Base-by-base conservation (phyloP, 2,329 filamentous ascomycete genomes). In the Biscogniauxia marginata region DNA sequence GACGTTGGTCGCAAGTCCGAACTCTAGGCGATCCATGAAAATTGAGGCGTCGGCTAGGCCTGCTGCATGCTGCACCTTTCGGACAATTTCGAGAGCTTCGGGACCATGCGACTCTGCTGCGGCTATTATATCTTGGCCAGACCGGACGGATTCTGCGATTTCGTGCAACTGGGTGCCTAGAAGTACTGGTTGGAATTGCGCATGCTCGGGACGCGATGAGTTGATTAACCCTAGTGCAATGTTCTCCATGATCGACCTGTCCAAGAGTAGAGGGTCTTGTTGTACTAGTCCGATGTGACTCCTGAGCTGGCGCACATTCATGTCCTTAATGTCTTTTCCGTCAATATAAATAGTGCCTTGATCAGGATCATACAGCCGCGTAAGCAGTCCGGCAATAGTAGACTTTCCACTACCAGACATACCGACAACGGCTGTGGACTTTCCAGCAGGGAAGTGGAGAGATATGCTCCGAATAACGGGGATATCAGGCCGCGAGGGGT, bases 361-460 rank as follows among this genome's bases (percentile, higher is more conserved):
- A 0, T 75, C 75, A 0, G 82, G 80, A 52, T 85, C 80, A 60
- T 88, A 86, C 25, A 87, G 76, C 39, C 85, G 75, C 39, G 82
- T 78, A 1, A 84, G 68, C 2, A 87, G 71, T 4, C 77, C 79
- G 1, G 82, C 79, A 63, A 84, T 69, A 0, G 78, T 80, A 13
- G 75, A 78, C 55, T 80, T 80, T 1, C 78, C 78, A 53, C 75
- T 77, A 3, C 79, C 79, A 3, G 77, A 80, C 4, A 77, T 68
- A 1, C 80, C 80, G 7, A 82, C 79, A 45, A 83, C 72, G 3
- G 79, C 79, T 0, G 79, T 82, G 23, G 67, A 67, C 57, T 75
- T 66, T 30, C 74, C 67, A 22, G 72, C 66, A 21, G 72, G 66
- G 54, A 75, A 68, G 46, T 67, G 62, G 5, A 74, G 60, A 55